These are phyloP conservation scores for Aspergillus luchuensis DNA, from an alignment of 2,329 filamentous ascomycete genomes.

Conservation along the genomic window DNA sequence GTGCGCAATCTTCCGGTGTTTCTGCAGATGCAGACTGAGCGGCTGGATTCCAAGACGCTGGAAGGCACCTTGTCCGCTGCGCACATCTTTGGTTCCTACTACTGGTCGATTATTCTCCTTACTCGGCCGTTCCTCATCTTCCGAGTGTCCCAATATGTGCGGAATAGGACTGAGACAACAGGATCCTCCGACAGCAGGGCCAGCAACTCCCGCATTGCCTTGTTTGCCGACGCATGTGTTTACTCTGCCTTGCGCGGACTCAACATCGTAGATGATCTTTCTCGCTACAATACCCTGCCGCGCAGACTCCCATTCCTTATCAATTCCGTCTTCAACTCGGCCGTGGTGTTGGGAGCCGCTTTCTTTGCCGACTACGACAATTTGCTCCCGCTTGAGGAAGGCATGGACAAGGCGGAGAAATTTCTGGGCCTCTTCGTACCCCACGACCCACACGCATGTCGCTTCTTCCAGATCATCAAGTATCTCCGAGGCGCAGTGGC, in stretches of 20 bases:
- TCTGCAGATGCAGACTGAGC: constrained; percentile 50
- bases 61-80: constrained; percentile 48
- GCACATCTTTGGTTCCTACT: constrained; percentile 55
- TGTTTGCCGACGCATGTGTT: constrained; percentile 47
- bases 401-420: constrained; percentile 37
- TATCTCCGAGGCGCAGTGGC: constrained; percentile 43
- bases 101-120: constrained; percentile 57
- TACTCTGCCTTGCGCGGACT: constrained; percentile 46
- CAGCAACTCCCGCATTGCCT: constrained; percentile 34
- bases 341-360: constrained; percentile 48
- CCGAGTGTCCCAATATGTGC: constrained; percentile 48
- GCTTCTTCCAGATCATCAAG: constrained; percentile 41
- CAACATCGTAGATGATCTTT: constrained; percentile 43
- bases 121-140: constrained; percentile 58
- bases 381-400: constrained; percentile 37
- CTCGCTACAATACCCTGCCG: constrained; percentile 38
- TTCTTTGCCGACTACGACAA: constrained; percentile 51
- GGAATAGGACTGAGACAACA: constrained; percentile 29
- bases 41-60: constrained; percentile 42
- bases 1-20: constrained; percentile 46
- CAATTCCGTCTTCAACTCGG: constrained; percentile 51
- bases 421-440: constrained; percentile 38
- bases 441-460: constrained; percentile 40
- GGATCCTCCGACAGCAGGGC: constrained; percentile 23
- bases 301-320: constrained; percentile 50